Evolutionary conservation across 2,329 filamentous ascomycete genomes (phyloP).

Genomic region (Aspergillus pseudoglaucus): DNA sequence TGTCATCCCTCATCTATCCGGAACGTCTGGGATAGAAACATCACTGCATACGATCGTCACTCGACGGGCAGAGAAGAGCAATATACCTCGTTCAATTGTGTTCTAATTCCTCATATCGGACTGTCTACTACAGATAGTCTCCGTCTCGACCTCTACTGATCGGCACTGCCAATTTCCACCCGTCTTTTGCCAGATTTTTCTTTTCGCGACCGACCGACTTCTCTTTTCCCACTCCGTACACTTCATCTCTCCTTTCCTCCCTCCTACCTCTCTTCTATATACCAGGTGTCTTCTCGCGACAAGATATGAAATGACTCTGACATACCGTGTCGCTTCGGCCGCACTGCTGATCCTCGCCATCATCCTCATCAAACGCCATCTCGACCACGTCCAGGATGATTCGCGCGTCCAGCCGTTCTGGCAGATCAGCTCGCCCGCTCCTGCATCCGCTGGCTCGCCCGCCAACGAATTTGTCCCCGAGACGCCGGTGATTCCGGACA

Average conservation of each 20-base stretch:
- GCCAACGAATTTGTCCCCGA: background rate
- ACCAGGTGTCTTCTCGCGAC: background rate
- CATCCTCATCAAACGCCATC: constrained; percentile 21
- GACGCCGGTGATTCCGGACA: background rate
- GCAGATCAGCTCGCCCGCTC: constrained; percentile 15
- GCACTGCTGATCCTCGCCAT: constrained; percentile 25
- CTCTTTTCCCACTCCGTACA: background rate
- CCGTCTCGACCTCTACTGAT: background rate
- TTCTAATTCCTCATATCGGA: background rate
- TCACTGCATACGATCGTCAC: background rate
- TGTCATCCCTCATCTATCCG: background rate
- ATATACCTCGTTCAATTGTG: too few species aligned
- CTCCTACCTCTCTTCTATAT: constrained; percentile 1
- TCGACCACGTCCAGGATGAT: constrained; percentile 13
- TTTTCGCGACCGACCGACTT: constrained; percentile 3
- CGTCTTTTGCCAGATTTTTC: constrained; percentile 1
- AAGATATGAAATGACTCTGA: constrained; percentile 17
- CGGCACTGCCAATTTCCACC: background rate
- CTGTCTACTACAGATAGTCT: background rate
- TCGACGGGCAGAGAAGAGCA: background rate
- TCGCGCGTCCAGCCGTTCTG: constrained; percentile 19
- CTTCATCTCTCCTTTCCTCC: constrained; percentile 1
- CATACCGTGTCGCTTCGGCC: constrained; percentile 21
- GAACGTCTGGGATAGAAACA: background rate
- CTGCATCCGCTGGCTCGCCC: background rate